A percentile compares a stretch with the other conserved stretches of the same genome.
phyloP scores from a whole-genome alignment of 2,329 filamentous ascomycete species.

The Pseudocercospora pini-densiflorae region DNA sequence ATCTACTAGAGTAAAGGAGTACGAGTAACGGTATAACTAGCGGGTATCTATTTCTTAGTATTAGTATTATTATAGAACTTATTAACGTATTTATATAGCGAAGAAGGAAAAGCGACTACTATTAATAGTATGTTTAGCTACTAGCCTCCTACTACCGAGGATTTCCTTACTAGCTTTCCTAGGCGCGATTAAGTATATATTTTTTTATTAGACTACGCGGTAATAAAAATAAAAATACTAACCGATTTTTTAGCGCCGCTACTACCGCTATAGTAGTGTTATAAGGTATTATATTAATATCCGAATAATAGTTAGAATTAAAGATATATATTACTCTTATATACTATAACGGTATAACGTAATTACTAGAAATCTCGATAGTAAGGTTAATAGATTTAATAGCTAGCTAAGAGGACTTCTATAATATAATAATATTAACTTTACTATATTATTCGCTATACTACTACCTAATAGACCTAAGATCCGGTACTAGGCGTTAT shows the following conservation, averaged over 20 bases:
- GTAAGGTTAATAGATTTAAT: not conserved
- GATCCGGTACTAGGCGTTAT: not conserved
- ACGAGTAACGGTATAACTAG: not conserved
- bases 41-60: not conserved
- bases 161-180: not conserved
- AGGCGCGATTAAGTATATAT: not conserved
- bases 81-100: not conserved
- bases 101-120: not conserved
- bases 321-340: not conserved
- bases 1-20: not conserved
- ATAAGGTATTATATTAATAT: not conserved
- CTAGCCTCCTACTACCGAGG: not conserved
- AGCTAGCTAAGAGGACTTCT: not conserved
- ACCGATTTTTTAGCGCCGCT: not conserved
- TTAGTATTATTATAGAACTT: not conserved
- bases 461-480: not conserved
- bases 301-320: not conserved
- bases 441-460: not conserved
- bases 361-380: not conserved
- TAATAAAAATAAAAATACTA: not conserved
- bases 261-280: not conserved
- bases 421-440: not conserved
- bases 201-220: not conserved
- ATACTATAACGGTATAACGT: not conserved
- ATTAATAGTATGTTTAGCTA: not conserved